Evolutionary conservation across 1,139 yeast species (phyloP).

Genomic region (Yarrowia galli): DNA sequence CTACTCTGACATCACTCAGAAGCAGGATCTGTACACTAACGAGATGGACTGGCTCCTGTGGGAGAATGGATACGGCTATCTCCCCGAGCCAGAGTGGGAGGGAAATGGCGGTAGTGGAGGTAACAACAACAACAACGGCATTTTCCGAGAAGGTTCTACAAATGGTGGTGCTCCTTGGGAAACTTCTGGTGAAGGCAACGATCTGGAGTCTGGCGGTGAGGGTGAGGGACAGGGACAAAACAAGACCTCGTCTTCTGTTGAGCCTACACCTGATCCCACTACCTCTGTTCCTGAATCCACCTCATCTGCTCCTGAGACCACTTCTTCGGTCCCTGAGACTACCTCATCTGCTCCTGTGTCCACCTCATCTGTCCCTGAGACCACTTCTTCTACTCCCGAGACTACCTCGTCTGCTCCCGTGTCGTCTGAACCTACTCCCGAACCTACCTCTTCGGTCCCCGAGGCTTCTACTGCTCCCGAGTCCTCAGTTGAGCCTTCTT

Average conservation of each 20-base stretch:
- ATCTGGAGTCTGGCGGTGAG: neutral
- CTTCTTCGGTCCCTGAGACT: no score
- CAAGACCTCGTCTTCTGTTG: neutral
- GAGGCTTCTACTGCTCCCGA: no score
- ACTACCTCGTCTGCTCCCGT: no score
- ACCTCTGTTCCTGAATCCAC: neutral
- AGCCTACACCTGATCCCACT: neutral
- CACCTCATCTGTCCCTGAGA: no score
- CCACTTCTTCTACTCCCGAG: neutral
- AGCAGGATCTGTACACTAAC: conserved; percentile 5
- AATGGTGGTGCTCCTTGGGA: neutral
- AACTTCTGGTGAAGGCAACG: neutral
- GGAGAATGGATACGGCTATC: neutral
- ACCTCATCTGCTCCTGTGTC: no score
- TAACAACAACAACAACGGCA: no score
- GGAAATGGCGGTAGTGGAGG: neutral
- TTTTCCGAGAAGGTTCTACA: neutral
- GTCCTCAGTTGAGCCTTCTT: neutral
- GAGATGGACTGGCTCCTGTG: conserved; percentile 20
- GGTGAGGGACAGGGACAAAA: neutral
- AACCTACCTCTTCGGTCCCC: neutral
- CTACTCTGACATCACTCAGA: neutral
- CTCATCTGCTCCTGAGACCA: neutral
- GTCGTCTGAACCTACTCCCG: neutral
- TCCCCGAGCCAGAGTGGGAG: neutral